Evolutionary conservation across 192 early-diverging fungal genomes (phyloP).

Genomic region (Rhizophagus prolifer): DNA sequence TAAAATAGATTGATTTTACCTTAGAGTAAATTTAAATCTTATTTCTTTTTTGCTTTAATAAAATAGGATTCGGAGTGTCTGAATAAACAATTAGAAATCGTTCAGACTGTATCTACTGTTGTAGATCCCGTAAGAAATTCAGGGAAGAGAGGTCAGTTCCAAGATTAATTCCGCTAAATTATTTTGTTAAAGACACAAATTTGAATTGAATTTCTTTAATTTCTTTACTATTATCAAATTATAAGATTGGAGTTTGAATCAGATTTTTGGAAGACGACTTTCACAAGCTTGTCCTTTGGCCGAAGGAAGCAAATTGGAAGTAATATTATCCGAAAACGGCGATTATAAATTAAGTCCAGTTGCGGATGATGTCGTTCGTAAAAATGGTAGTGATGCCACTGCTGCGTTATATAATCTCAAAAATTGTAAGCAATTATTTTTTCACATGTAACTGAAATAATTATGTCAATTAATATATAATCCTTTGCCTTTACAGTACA

Average conservation of each 20-base stretch:
- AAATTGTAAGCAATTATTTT: slow-evolving; percentile 13
- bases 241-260: slow-evolving; percentile 51
- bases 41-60: not conserved
- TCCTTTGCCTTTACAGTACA: not conserved
- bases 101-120: slow-evolving; percentile 78
- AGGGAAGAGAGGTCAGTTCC: slow-evolving; percentile 40
- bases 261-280: slow-evolving; percentile 49
- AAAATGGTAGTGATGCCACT: not conserved
- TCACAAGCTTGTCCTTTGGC: slow-evolving; percentile 53
- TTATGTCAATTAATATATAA: not conserved
- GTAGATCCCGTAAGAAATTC: slow-evolving; percentile 67
- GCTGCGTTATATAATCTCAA: slow-evolving; percentile 52
- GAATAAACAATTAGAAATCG: slow-evolving; percentile 55
- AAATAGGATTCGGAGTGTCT: slow-evolving; percentile 47
- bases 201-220: not conserved
- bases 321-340: slow-evolving; percentile 40
- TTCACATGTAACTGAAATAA: not conserved
- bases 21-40: not conserved
- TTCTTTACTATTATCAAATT: not conserved
- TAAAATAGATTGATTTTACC: not conserved
- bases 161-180: not conserved
- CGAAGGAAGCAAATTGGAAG: slow-evolving; percentile 38
- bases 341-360: slow-evolving; percentile 34
- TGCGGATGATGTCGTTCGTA: slow-evolving; percentile 13
- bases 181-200: not conserved